Percentiles rank a stretch among this genome's conserved stretches.
These are phyloP conservation scores for Sarocladium brachiariae DNA, from an alignment of 2,329 filamentous ascomycete genomes.

Conservation along the genomic window DNA sequence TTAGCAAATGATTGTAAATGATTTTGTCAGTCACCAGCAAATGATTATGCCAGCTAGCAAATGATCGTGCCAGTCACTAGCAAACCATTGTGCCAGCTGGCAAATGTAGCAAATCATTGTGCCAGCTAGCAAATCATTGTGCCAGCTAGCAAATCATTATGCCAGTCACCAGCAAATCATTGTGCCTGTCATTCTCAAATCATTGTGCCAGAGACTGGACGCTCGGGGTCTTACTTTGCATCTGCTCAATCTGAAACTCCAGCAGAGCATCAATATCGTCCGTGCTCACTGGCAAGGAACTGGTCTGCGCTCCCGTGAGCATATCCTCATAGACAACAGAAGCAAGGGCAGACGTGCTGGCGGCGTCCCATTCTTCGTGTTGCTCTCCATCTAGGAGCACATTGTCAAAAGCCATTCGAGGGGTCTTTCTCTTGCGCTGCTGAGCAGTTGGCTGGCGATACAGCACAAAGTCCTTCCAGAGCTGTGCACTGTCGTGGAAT, in stretches of 20 bases:
- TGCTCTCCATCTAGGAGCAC: constrained; percentile 44
- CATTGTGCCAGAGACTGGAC: no score
- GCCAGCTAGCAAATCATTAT: no score
- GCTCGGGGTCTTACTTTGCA: no score
- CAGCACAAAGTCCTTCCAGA: constrained; percentile 78
- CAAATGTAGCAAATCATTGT: no score
- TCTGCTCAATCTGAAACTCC: constrained; percentile 80
- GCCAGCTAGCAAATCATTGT: no score
- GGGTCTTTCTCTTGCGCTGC: constrained; percentile 57
- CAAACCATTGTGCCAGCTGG: no score
- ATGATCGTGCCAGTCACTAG: no score
- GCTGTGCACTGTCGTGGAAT: constrained; percentile 68
- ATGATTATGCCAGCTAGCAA: no score
- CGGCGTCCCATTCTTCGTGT: constrained; percentile 39
- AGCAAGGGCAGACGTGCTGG: constrained; percentile 37
- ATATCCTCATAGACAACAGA: constrained; percentile 47
- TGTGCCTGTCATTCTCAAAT: no score
- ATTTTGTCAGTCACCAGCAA: no score
- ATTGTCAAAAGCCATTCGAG: constrained; percentile 50
- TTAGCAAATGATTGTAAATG: no score
- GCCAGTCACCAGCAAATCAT: no score
- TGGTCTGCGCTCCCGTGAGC: constrained; percentile 32
- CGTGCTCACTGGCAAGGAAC: constrained; percentile 53
- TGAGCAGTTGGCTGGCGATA: constrained; percentile 71
- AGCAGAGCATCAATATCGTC: constrained; percentile 76